Base-by-base conservation (phyloP, 139 green algal genomes). In the Asterochloris erici region DNA sequence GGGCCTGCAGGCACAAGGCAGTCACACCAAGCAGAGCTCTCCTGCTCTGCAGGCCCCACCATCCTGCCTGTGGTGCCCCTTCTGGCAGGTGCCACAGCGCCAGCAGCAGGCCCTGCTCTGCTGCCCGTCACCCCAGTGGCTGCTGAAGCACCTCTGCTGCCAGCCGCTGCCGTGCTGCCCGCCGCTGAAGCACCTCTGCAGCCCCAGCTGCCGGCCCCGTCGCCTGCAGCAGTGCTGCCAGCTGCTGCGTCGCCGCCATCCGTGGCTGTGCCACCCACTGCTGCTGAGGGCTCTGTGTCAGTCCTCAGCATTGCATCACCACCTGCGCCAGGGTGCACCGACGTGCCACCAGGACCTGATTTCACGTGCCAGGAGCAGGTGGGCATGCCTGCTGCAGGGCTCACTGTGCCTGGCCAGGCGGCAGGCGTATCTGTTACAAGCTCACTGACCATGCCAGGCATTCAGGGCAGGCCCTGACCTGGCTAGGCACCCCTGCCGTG, bases 291-390 rank as follows among this genome's bases (percentile, higher is more conserved):
- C 54, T n/a, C 76, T 21, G 54, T 15, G 47, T 61, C 13, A 14
- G 76, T 54, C 10, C 76, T 62, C 12, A 27, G 24, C 14, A 14
- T 23, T 70, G 76, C 60, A 70, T 14, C 24, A 38, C 47, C 76
- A 54, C 68, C 76, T 10, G 21, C 24, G 9, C 12, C 38, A 23
- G 76, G 23, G 24, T 80, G 76, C 26, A 80, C 76, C 23, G 76
- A 80, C 47, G 76, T 80, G 76, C 76, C 76, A 14, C 38, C 0
- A 14, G 76, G 76, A 9, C n/a, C 54, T 1, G 15, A 61, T 24
- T 80, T 68, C 76, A 80, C 76, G n/a, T 80, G 76, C 23, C 76
- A 80, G 76, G 54, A 80, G 21, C 76, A 80, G 76, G 76, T 80
- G 10, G 12, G 15, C 38, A 21, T 71, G 19, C 17, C 21, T 21